Conservation (phyloP, 441 rosid species). For the Flueggea neowawraea region DNA sequence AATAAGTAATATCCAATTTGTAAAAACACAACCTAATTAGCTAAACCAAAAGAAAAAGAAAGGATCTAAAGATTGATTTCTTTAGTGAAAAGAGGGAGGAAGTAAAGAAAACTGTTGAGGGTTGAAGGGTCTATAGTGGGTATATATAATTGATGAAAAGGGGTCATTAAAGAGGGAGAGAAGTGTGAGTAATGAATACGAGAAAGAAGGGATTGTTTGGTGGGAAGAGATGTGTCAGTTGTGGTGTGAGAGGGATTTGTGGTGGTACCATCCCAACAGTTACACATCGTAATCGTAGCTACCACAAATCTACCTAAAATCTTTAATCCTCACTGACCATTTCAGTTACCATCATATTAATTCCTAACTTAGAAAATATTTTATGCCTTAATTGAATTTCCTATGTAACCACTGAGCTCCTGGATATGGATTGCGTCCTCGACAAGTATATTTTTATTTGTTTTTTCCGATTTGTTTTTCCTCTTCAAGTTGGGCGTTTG, state of each 20-base stretch:
- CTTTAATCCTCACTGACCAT: conserved; percentile 37
- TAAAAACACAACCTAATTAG: background rate
- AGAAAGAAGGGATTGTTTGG: conserved; percentile 31
- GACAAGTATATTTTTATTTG: conserved; percentile 34
- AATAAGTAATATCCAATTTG: too few relatives aligned
- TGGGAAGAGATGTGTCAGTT: conserved; percentile 35
- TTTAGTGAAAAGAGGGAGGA: background rate
- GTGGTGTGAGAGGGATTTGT: background rate
- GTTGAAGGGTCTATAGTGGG: conserved; percentile 11
- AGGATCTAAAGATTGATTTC: background rate
- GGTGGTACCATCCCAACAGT: conserved; percentile 46
- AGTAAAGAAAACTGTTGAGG: background rate
- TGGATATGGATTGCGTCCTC: conserved; percentile 46
- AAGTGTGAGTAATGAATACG: conserved; percentile 19
- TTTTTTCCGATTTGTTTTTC: background rate
- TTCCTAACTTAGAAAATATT: conserved; percentile 19
- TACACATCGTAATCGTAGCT: conserved; percentile 72
- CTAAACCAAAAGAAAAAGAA: background rate
- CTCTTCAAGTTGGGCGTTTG: too few relatives aligned
- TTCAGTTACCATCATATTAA: conserved; percentile 18
- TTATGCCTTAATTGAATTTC: too few relatives aligned
- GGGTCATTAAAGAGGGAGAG: conserved; percentile 13
- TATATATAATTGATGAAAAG: background rate
- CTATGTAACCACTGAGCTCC: conserved; percentile 5
- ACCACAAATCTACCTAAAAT: conserved; percentile 48